Percentiles rank a stretch among this genome's conserved stretches.
Evolutionary conservation across 2,329 filamentous ascomycete species (phyloP).

Genomic region (Colletotrichum trifolii): DNA sequence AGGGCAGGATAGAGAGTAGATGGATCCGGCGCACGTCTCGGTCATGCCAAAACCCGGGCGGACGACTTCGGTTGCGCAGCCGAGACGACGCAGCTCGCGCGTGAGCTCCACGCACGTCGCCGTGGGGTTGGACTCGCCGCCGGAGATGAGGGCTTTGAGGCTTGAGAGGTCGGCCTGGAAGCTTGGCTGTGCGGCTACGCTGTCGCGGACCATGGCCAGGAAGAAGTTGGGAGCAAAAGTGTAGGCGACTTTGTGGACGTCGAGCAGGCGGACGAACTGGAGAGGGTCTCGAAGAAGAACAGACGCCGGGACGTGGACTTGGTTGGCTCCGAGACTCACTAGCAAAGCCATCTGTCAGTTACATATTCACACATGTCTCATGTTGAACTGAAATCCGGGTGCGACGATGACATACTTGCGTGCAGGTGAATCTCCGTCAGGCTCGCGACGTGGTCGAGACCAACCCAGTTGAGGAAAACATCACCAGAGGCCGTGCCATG

Average conservation of each 20-base stretch:
- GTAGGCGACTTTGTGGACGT: constrained; percentile 52
- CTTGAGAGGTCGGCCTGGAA: constrained; percentile 39
- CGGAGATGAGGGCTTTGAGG: constrained; percentile 50
- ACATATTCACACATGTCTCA: neutral
- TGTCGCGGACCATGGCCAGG: constrained; percentile 41
- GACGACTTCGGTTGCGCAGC: constrained; percentile 49
- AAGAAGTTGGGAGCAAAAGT: constrained; percentile 58
- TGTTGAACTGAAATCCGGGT: too few species aligned
- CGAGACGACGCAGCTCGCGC: constrained; percentile 43
- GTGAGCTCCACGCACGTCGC: constrained; percentile 45
- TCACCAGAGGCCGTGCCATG: constrained; percentile 41
- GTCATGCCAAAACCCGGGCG: constrained; percentile 61
- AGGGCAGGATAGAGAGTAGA: constrained; percentile 56
- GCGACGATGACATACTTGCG: constrained; percentile 41
- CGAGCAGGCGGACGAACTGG: constrained; percentile 52
- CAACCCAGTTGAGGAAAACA: constrained; percentile 60
- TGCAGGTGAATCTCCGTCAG: constrained; percentile 64
- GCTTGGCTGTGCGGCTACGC: neutral
- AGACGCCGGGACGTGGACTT: constrained; percentile 57
- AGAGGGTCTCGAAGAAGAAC: constrained; percentile 53
- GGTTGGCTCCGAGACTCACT: constrained; percentile 51
- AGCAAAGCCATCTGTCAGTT: neutral
- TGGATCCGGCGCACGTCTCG: constrained; percentile 62
- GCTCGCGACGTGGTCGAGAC: constrained; percentile 64
- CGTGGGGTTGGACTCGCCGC: constrained; percentile 58